Base-by-base conservation (phyloP, 371 early-diverging fungal species). In the Entomophthora muscae region DNA sequence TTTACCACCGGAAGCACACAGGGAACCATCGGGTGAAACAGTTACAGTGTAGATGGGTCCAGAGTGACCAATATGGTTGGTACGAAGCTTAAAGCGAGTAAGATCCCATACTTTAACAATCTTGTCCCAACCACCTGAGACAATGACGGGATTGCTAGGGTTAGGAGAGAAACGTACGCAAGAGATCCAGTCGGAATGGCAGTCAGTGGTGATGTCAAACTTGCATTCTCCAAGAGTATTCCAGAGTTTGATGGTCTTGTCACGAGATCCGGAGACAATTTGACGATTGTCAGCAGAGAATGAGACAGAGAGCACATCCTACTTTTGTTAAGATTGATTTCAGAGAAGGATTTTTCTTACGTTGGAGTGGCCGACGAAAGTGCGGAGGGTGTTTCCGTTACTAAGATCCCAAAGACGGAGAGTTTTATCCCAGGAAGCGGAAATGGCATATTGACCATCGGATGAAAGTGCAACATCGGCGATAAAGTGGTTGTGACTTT, bases 71-170 rank as follows among this genome's bases (percentile, higher is more conserved):
- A 87, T 86, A 87, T 96, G 96, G 89, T 96, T 94, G 88, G 93
- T 91, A 81, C 90, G 88, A 61, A 98, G 83, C 89, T 93, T 93
- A 86, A 85, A 87, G 85, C 94, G 93, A 82, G 84, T 85, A 65
- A 95, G 82, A 73, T 98, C 98, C 99, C 99, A 98, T 69, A 94
- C 92, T 93, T 98, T 98, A 79, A 98, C 95, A 69, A 93, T 80
- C 86, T 94, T 95, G 83, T 98, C 99, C 98, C 98, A 98, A 73
- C 97, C 95, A 78, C 88, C 82, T 62, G 95, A 93, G 65, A 98
- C 93, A 74, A 98, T 89, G 78, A 95, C 84, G 67, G 95, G 93
- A 85, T 91, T 95, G 70, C 81, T 83, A 69, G 93, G 87, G 91
- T 95, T 95, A 77, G 98, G 97, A 66, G 95, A 94, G 93, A 96